Conservation (phyloP, 108 stramenopile genomes). For the Craspedostauros australis region DNA sequence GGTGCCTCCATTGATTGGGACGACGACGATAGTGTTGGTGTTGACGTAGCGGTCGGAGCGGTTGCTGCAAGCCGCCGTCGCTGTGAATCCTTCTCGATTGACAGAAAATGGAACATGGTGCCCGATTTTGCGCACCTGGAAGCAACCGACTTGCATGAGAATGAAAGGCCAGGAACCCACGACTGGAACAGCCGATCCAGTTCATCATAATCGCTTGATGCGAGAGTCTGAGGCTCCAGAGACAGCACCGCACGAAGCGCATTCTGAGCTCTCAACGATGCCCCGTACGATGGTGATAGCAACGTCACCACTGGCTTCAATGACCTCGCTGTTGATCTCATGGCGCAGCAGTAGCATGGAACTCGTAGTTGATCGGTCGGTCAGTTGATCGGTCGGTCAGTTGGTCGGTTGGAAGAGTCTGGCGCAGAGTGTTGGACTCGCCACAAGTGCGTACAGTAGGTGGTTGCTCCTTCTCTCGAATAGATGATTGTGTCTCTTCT, state of each 20-base stretch:
- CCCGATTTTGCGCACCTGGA: constrained; percentile 40
- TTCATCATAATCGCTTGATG: constrained; percentile 21
- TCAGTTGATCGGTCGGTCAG: too few relatives aligned
- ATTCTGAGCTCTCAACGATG: constrained; percentile 33
- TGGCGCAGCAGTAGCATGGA: too few relatives aligned
- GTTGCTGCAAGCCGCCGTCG: neutral
- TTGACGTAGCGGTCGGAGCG: neutral
- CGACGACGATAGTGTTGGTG: neutral
- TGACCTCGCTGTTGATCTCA: too few relatives aligned
- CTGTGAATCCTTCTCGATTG: neutral
- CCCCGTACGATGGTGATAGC: constrained; percentile 39
- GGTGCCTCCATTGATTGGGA: neutral
- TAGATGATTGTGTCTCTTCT: too few relatives aligned
- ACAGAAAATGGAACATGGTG: constrained; percentile 52
- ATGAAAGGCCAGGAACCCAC: constrained; percentile 16
- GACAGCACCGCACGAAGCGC: constrained; percentile 27
- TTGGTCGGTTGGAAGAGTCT: too few relatives aligned
- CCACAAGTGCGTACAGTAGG: too few relatives aligned
- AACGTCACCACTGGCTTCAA: constrained; percentile 49
- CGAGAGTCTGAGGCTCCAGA: constrained; percentile 7
- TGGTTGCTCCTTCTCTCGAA: too few relatives aligned
- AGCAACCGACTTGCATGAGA: constrained; percentile 47
- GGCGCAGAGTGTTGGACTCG: too few relatives aligned
- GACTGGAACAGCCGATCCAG: constrained; percentile 24
- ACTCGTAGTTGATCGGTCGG: too few relatives aligned